Base-by-base conservation (phyloP, 164 flowering plant genomes). In the Vitis rupestris region DNA sequence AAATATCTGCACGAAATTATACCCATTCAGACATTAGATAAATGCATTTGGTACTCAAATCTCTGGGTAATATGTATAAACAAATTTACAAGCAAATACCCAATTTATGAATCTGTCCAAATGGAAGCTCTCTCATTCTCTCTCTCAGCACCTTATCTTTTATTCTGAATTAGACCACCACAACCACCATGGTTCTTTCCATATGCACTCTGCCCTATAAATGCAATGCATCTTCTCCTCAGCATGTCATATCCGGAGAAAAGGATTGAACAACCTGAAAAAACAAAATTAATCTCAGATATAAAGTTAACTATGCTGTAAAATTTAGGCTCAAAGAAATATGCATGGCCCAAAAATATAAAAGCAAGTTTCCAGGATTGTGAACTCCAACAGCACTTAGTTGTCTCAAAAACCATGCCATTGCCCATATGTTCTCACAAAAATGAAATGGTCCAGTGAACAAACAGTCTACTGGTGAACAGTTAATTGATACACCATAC, bases 211-310 rank as follows among this genome's bases (percentile, higher is more conserved):
- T 64, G 67, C 54, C 55, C 61, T 12, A 60, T 31, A 59, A 65
- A 59, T 12, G 51, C 69, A 67, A 59, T 27, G 64, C 76, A 64
- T 74, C 70, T 53, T 54, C 13, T 83, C 82, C 84, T 78, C 87
- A 75, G 81, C 81, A 84, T 69, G 66, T 71, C 83, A 75, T 80
- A 49, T 72, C 66, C 67, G 74, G 78, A 75, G 77, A 64, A 69
- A 63, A 14, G n/a, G 3, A 61, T 10, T 70, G 9, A 31, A 62
- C 70, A 72, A 66, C 81, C 81, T 75, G 77, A 59, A 63, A 73
- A 63, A 37, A 1, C 59, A 52, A 59, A 64, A 49, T 8, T 23
- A 11, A 16, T 50, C 3, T 14, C 54, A 13, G 16, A 17, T 13
- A 50, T 66, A 14, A 60, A 19, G 17, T 61, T 12, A 12, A 37